Conservation (phyloP, 2,329 filamentous ascomycete genomes). For the Cytospora piceae region DNA sequence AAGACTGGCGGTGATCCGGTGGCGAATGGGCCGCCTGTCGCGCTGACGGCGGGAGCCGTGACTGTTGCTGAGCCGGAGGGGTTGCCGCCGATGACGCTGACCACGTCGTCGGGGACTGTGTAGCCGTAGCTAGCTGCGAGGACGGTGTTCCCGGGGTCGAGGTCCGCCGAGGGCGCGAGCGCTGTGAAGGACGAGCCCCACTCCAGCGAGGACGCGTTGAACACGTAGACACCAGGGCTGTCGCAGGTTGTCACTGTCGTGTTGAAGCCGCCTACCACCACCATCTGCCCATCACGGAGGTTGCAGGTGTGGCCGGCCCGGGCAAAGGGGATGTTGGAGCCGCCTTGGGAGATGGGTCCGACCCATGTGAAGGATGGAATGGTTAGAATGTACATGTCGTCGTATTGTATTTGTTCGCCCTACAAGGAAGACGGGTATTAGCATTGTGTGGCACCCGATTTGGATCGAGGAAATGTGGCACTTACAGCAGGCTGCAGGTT, state of each 20-base stretch:
- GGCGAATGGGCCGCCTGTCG: constrained; percentile 70
- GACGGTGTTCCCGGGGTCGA: constrained; percentile 54
- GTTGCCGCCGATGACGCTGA: constrained; percentile 47
- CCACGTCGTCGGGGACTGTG: constrained; percentile 64
- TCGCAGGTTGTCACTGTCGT: constrained; percentile 66
- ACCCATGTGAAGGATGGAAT: constrained; percentile 77
- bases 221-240: constrained; percentile 71
- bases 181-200: constrained; percentile 68
- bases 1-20: constrained; percentile 73
- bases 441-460: background rate
- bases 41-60: constrained; percentile 64
- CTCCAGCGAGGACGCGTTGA: constrained; percentile 67
- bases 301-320: constrained; percentile 72
- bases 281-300: constrained; percentile 71
- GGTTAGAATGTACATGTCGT: constrained; percentile 76
- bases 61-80: constrained; percentile 57
- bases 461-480: background rate
- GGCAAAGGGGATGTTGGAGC: constrained; percentile 58
- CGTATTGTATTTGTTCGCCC: constrained; percentile 60
- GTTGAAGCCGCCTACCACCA: constrained; percentile 72
- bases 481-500: constrained; percentile 66
- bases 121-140: constrained; percentile 67
- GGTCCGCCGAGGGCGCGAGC: constrained; percentile 51
- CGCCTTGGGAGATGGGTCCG: constrained; percentile 54
- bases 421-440: constrained; percentile 32